Percentiles rank a stretch among this genome's conserved stretches.
phyloP scores from a whole-genome alignment of 345 rosid species.

The Eucalyptus lansdowneana region DNA sequence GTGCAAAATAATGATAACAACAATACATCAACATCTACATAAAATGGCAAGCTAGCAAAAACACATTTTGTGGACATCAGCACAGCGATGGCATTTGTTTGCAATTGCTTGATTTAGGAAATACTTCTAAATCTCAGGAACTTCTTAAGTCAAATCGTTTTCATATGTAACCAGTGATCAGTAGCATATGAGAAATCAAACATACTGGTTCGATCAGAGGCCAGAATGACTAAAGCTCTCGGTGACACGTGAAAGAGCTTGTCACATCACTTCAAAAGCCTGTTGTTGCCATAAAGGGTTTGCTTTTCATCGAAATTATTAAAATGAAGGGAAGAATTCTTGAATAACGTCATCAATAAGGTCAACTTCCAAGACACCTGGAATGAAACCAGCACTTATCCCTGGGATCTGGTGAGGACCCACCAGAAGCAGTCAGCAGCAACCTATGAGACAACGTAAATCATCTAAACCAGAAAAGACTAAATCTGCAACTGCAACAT shows the following conservation, averaged over 20 bases:
- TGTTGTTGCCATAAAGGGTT: neutral
- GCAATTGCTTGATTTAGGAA: neutral
- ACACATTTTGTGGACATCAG: neutral
- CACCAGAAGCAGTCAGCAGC: neutral
- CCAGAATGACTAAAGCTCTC: neutral
- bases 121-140: neutral
- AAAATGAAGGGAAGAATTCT: neutral
- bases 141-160: neutral
- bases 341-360: slow-evolving; percentile 72
- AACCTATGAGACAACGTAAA: too few relatives aligned
- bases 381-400: slow-evolving; percentile 84
- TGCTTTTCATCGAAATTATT: neutral
- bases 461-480: neutral
- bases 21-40: neutral
- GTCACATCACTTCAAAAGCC: neutral
- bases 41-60: neutral
- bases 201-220: neutral
- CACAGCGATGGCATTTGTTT: neutral
- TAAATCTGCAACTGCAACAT: neutral
- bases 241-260: neutral
- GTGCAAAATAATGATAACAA: neutral
- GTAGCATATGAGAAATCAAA: neutral
- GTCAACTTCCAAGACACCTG: slow-evolving; percentile 63
- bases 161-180: neutral
- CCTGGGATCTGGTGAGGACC: slow-evolving; percentile 95